phyloP scores from a whole-genome alignment of 1,284 basidiomycete species.

The Apiotrichum veenhuisii region DNA sequence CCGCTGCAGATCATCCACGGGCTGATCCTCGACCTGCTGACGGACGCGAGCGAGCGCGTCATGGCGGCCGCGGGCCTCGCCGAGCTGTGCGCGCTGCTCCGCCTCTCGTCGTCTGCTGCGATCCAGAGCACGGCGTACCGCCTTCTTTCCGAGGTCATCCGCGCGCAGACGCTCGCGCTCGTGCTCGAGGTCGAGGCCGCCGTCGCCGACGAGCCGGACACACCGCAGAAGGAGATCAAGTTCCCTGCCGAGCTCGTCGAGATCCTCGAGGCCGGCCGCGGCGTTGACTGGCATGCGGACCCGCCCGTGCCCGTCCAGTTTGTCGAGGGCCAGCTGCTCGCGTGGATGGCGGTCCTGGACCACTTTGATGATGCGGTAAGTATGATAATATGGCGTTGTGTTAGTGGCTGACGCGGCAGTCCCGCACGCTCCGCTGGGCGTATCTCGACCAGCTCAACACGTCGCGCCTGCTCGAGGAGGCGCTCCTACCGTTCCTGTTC shows the following conservation, averaged over 20 bases:
- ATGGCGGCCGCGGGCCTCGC: conserved; percentile 63
- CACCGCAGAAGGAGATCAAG: conserved; percentile 30
- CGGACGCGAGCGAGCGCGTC: conserved; percentile 61
- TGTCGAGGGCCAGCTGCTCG: conserved; percentile 58
- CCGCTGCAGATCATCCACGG: conserved; percentile 67
- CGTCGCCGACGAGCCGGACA: conserved; percentile 26
- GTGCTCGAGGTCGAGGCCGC: conserved; percentile 73
- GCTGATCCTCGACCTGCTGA: conserved; percentile 63
- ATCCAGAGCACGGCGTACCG: conserved; percentile 43
- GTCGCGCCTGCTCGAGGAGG: conserved; percentile 59
- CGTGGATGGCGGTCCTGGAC: conserved; percentile 87
- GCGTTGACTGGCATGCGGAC: conserved; percentile 46
- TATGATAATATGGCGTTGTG: too few species aligned
- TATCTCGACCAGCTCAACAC: conserved; percentile 83
- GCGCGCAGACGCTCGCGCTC: conserved; percentile 50
- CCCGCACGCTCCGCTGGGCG: conserved; percentile 48
- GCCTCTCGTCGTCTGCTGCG: conserved; percentile 28
- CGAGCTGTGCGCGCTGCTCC: conserved; percentile 48
- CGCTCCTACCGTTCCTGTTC: conserved; percentile 74
- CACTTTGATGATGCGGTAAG: conserved; percentile 79
- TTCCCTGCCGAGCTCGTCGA: conserved; percentile 66
- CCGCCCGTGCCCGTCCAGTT: conserved; percentile 42
- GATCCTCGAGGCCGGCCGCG: conserved; percentile 57
- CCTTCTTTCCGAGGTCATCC: conserved; percentile 35
- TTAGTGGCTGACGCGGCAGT: too few species aligned